Base-by-base conservation (phyloP, 2,329 filamentous ascomycete species). In the Malbranchea zuffiana region DNA sequence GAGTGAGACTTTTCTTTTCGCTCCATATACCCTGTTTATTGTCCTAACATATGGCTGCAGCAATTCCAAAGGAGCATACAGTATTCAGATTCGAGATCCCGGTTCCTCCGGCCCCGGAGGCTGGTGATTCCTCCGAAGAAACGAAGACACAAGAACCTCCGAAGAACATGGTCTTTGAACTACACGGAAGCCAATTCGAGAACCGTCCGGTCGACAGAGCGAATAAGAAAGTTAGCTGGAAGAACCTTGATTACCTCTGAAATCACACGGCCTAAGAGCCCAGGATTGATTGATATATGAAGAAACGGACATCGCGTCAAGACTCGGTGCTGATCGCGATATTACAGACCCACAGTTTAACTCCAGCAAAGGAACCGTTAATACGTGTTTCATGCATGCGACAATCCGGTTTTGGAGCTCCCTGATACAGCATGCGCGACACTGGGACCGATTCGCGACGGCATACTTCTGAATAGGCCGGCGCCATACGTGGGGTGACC, bases 161-260 rank as follows among this genome's bases (percentile, higher is more conserved):
- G 44, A 42, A 62, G 43, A 63, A 64, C 12, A 67, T 95, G 51
- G 70, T 78, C 0, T 90, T 95, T 50, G 88, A 96, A 56, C 66
- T 96, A 1, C 73, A 88, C 45, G 90, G 90, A 2, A 81, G 85
- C 49, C 84, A 92, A 54, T 87, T 96, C 52, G 76, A 85, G 67
- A 75, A 79, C 47, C 72, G 86, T 7, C 78, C 88, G 2, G 77
- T 81, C 11, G 88, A 96, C 55, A 69, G 90, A 15, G 84, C 86
- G 32, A 93, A 82, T 50, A 85, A 77, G 63, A 96, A 94, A 63
- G 93, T 93, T 62, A 94, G 90, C 62, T 70, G 75, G 54, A 86
- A 88, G 55, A 85, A 83, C 51, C 67, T 86, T 44, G 71, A 77
- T 32, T 77, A 82, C 46, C 58, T 93, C 10, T 93, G 66, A 81